Percentiles rank a stretch among this genome's conserved stretches.
phyloP scores from a whole-genome alignment of 2,329 filamentous ascomycete genomes.

The Penicillium brevicompactum region DNA sequence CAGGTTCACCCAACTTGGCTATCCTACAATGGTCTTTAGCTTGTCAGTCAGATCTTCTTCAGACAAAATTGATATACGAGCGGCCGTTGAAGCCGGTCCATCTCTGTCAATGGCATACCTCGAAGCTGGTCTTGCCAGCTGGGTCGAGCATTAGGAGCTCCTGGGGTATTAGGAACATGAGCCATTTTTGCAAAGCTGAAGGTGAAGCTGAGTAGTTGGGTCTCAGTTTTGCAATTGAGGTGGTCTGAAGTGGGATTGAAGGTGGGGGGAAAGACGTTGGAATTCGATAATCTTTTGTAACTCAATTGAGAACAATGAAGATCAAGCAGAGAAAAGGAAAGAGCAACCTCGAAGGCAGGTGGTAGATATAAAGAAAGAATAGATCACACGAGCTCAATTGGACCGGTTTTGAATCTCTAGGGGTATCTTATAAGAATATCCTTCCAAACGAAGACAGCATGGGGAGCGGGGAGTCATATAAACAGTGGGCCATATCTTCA shows the following conservation, averaged over 20 bases:
- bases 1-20: slow-evolving; percentile 56
- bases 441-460: slow-evolving; percentile 26
- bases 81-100: neutral
- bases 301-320: slow-evolving; percentile 4
- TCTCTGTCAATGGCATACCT: slow-evolving; percentile 45
- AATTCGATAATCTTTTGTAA: neutral
- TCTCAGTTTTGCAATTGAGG: slow-evolving; percentile 4
- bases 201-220: neutral
- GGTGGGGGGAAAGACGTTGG: slow-evolving; percentile 3
- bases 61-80: neutral
- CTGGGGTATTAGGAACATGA: slow-evolving; percentile 26
- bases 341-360: neutral
- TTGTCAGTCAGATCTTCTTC: slow-evolving; percentile 12
- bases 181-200: slow-evolving; percentile 19
- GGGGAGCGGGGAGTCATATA: slow-evolving; percentile 43
- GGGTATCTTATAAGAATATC: slow-evolving; percentile 17
- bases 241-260: slow-evolving; percentile 14
- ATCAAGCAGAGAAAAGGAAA: slow-evolving; percentile 10
- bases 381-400: slow-evolving; percentile 15
- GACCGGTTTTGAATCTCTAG: slow-evolving; percentile 14
- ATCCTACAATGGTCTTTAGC: slow-evolving; percentile 61
- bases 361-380: slow-evolving; percentile 15
- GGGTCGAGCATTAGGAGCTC: slow-evolving; percentile 20
- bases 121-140: slow-evolving; percentile 62
- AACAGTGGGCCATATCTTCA: slow-evolving; percentile 37